Evolutionary conservation across 2,329 filamentous ascomycete species (phyloP).

Genomic region (Thelonectria discophora): DNA sequence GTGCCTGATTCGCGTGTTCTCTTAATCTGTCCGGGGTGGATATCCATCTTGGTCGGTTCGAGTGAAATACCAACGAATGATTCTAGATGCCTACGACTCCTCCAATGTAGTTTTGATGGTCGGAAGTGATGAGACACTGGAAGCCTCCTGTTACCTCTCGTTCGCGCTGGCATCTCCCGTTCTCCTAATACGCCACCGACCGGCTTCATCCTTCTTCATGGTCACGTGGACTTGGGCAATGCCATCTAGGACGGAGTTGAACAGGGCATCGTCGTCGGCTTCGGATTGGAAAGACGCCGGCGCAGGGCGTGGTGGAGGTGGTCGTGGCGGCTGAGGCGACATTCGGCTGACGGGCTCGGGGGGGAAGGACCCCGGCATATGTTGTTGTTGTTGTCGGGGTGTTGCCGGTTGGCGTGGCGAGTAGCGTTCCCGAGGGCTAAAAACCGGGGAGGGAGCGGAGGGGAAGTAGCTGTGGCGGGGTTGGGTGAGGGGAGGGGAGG

Average conservation of each 20-base stretch:
- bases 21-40: no score
- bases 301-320: background rate
- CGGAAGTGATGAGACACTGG: no score
- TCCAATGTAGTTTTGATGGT: no score
- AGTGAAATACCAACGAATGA: no score
- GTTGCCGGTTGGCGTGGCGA: background rate
- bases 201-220: conserved; percentile 50
- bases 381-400: background rate
- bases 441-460: conserved; percentile 15
- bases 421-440: conserved; percentile 6
- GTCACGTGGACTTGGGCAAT: conserved; percentile 47
- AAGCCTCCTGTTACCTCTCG: background rate
- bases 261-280: conserved; percentile 43
- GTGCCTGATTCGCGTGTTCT: no score
- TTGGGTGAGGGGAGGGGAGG: conserved; percentile 38
- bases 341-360: no score
- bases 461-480: conserved; percentile 23
- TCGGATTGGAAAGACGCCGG: background rate
- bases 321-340: no score
- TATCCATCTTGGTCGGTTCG: no score
- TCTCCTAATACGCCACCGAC: conserved; percentile 53
- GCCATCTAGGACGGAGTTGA: conserved; percentile 49
- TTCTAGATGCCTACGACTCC: no score
- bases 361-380: no score
- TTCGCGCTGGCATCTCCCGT: conserved; percentile 11